phyloP scores from a whole-genome alignment of 1,139 yeast species.

The Blastobotrys capitulatus region DNA sequence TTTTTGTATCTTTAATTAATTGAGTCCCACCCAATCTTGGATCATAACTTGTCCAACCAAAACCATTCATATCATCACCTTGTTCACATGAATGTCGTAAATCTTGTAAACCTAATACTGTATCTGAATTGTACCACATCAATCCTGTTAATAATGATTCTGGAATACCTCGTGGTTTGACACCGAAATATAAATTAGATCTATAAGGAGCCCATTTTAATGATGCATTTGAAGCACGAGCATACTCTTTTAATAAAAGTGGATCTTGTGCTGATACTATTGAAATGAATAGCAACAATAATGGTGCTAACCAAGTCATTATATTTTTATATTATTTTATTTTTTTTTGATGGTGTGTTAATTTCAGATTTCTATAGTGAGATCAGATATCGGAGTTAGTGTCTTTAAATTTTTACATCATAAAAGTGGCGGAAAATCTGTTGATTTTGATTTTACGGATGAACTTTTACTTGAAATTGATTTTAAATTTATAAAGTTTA shows the following conservation, averaged over 20 bases:
- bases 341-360: not conserved
- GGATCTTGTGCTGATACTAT: constrained; percentile 2
- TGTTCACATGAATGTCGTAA: constrained; percentile 82
- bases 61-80: constrained; percentile 61
- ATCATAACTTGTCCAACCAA: constrained; percentile 85
- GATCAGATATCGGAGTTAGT: not conserved
- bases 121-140: constrained; percentile 80
- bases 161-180: constrained; percentile 63
- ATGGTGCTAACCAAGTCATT: constrained; percentile 2
- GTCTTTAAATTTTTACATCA: too few species aligned
- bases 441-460: too few species aligned
- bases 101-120: constrained; percentile 48
- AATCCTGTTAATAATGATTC: constrained; percentile 73
- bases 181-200: constrained; percentile 78
- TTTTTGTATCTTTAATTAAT: constrained; percentile 60
- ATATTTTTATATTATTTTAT: not conserved
- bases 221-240: constrained; percentile 39
- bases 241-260: constrained; percentile 24
- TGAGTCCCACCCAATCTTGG: constrained; percentile 86
- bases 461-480: too few species aligned
- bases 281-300: not conserved
- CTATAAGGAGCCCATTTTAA: constrained; percentile 91
- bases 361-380: not conserved
- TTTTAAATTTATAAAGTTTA: too few species aligned
- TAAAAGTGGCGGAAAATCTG: too few species aligned